Evolutionary conservation across 495 filamentous ascomycete species (phyloP), one percentile per base, ranked within the genome.

Genomic region (Parachaetomium inaequale): DNA sequence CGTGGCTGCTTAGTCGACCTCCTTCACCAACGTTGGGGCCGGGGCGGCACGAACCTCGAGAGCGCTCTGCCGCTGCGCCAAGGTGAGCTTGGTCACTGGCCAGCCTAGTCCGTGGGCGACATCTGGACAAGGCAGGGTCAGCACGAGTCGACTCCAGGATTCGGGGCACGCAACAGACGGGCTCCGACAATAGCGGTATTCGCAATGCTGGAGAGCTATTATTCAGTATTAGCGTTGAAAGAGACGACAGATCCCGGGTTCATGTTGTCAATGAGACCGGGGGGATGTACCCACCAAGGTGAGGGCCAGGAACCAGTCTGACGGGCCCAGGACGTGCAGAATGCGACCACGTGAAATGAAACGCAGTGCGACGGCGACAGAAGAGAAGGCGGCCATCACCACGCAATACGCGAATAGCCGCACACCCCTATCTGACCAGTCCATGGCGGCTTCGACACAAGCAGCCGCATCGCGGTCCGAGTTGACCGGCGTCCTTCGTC

Each of bases 311-410:
- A 52, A 54, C 57, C 56, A 56, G 26, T 67, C 65, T n/a, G 61
- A 57, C 34, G 52, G 31, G 8, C 61, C 52, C 23, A 55, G 34
- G 12, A 60, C 47, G n/a, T 47, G 51, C 17, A 61, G 52, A 19
- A 63, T 53, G 31, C 42, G 52, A 17, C 61, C 40, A 1, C 65
- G 65, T 10, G 65, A 63, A 6, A 67, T 15, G 32, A 67, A 58
- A 12, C 65, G 60, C 4, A 63, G 54, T 2, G 28, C 10, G 14
- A 63, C 61, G 34, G 58, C 51, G 17, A 55, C 8, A 6, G 59
- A 23, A 8, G 64, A 26, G 15, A 66, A 4, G 8, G 40, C 19
- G 3, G 40, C 17, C 34, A 53, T 14, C 23, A 29, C 29, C 29
- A 46, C 34, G 4, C 55, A 10, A 5, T 14, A 53, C 5, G 38